phyloP scores from a whole-genome alignment of 768 basidiomycete genomes.

The Tylopilus felleus region DNA sequence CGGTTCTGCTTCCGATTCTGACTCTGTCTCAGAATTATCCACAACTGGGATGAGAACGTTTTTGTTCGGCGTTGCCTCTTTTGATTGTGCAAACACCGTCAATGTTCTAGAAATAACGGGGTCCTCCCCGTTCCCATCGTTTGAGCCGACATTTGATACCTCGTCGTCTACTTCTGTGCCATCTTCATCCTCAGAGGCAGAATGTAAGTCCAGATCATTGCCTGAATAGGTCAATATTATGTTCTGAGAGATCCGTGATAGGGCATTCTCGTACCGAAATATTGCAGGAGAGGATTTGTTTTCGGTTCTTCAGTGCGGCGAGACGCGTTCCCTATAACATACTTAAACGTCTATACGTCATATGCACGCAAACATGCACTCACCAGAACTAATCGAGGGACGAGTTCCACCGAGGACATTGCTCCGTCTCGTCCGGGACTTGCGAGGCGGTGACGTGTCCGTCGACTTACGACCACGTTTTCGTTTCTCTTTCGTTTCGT shows the following conservation, averaged over 20 bases:
- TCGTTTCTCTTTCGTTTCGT: constrained; percentile 25
- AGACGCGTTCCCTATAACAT: not conserved
- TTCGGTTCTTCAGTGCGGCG: constrained; percentile 3
- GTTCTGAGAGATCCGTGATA: not conserved
- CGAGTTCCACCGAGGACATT: constrained; percentile 2
- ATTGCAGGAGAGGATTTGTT: constrained; percentile 45
- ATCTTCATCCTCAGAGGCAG: constrained; percentile 45
- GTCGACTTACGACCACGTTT: constrained; percentile 19
- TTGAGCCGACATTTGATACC: constrained; percentile 14
- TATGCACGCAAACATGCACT: not conserved
- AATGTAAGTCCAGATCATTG: constrained; percentile 46
- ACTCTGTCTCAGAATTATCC: constrained; percentile 33
- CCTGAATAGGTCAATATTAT: constrained; percentile 22
- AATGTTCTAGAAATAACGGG: constrained; percentile 25
- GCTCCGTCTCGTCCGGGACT: constrained; percentile 14
- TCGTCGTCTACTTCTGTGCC: constrained; percentile 19
- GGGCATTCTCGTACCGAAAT: constrained; percentile 40
- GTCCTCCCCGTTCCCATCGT: constrained; percentile 24
- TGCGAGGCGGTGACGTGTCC: constrained; percentile 15
- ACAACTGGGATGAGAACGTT: not conserved
- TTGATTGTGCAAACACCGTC: constrained; percentile 6
- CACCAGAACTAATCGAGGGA: constrained; percentile 12
- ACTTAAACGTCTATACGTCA: not conserved
- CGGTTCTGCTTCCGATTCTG: constrained; percentile 28
- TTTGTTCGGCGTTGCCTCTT: constrained; percentile 1